These are phyloP conservation scores for Xylaria bambusicola DNA, from an alignment of 495 filamentous ascomycete genomes.

Conservation along the genomic window DNA sequence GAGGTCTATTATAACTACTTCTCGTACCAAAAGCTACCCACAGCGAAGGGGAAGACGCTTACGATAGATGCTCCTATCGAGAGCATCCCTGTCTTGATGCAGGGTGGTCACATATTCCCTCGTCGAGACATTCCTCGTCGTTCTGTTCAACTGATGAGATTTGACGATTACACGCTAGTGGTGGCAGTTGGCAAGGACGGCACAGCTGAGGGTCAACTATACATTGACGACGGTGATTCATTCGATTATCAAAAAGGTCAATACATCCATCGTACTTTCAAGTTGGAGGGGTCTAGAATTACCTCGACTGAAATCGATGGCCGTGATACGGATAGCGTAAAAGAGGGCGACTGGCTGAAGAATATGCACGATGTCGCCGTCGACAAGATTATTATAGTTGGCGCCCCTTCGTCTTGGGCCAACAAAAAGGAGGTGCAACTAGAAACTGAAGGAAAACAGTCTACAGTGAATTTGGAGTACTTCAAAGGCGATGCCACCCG, in stretches of 20 bases:
- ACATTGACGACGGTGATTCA: slow-evolving; percentile 91
- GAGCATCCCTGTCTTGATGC: slow-evolving; percentile 85
- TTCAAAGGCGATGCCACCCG: slow-evolving; percentile 59
- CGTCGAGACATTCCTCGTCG: slow-evolving; percentile 85
- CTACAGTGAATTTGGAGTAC: slow-evolving; percentile 61
- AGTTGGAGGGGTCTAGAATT: slow-evolving; percentile 54
- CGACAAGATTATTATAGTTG: slow-evolving; percentile 80
- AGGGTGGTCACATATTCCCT: slow-evolving; percentile 87
- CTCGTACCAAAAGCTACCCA: slow-evolving; percentile 72
- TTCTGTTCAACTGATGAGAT: slow-evolving; percentile 85
- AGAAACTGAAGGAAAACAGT: slow-evolving; percentile 66
- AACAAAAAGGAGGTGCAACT: slow-evolving; percentile 66
- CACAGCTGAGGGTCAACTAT: slow-evolving; percentile 78
- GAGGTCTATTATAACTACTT: slow-evolving; percentile 95
- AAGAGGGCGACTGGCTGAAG: slow-evolving; percentile 74
- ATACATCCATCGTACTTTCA: slow-evolving; percentile 83
- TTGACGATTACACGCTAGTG: slow-evolving; percentile 91
- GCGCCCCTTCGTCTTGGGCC: slow-evolving; percentile 72
- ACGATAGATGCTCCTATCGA: slow-evolving; percentile 77
- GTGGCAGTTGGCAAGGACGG: slow-evolving; percentile 70
- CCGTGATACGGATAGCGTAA: slow-evolving; percentile 55
- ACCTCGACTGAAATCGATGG: slow-evolving; percentile 52
- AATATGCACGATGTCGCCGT: slow-evolving; percentile 73
- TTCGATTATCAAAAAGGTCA: slow-evolving; percentile 84
- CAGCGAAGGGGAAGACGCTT: slow-evolving; percentile 62